Evolutionary conservation across 768 basidiomycete genomes (phyloP).

Genomic region (Termitomyces sp.): DNA sequence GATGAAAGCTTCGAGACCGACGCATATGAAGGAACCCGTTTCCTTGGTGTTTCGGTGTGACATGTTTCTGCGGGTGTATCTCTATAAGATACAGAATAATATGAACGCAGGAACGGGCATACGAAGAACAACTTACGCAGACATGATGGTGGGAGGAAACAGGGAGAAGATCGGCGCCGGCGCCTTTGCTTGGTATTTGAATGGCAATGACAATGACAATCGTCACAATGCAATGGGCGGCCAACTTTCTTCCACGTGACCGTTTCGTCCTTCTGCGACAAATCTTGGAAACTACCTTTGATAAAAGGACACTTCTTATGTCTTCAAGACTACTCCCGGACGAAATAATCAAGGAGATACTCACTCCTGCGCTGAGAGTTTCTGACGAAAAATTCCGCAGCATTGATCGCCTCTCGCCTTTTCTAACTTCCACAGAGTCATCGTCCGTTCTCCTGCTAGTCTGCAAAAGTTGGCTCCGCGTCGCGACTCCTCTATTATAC

Average conservation of each 20-base stretch:
- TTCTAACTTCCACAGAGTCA: conserved; percentile 1
- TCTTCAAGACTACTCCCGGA: background rate
- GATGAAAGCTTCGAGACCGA: conserved; percentile 36
- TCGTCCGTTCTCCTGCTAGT: conserved; percentile 9
- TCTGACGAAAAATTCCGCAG: conserved; percentile 3
- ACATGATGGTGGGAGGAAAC: background rate
- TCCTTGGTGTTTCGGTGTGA: conserved; percentile 17
- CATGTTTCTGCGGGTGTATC: conserved; percentile 4
- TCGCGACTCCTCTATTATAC: conserved; percentile 19
- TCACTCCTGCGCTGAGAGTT: conserved; percentile 1
- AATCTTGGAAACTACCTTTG: too few relatives aligned
- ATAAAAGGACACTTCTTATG: background rate
- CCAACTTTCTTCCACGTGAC: background rate
- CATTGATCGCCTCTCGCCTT: background rate
- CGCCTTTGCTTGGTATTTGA: background rate
- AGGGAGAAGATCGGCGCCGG: background rate
- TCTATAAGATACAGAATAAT: background rate
- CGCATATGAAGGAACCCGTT: conserved; percentile 30
- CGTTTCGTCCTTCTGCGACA: background rate
- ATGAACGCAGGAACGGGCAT: background rate
- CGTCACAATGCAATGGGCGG: background rate
- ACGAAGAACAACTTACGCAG: background rate
- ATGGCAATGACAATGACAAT: background rate
- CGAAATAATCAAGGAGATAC: conserved; percentile 9
- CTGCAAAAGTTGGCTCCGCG: conserved; percentile 19